Conservation (phyloP, 345 rosid genomes). For the Salix dunnii region DNA sequence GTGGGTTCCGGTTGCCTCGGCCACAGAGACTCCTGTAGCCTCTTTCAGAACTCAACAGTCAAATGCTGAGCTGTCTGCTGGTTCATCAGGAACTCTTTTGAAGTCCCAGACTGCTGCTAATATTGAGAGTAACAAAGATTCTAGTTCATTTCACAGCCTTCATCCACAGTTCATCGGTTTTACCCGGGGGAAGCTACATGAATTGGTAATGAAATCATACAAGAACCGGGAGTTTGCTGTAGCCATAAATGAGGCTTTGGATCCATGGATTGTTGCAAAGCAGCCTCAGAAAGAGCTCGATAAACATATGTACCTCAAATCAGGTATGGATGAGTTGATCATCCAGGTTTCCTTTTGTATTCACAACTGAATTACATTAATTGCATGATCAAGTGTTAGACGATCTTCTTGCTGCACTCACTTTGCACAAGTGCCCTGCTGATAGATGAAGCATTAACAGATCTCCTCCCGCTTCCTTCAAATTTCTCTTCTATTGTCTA, state of each 20-base stretch:
- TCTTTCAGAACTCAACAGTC: constrained; percentile 31
- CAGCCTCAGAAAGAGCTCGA: constrained; percentile 91
- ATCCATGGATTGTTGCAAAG: constrained; percentile 90
- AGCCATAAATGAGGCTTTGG: constrained; percentile 91
- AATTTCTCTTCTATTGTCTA: neutral
- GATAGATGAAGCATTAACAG: neutral
- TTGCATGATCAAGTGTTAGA: neutral
- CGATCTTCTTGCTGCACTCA: neutral
- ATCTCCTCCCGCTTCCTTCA: neutral
- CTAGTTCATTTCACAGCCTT: constrained; percentile 50
- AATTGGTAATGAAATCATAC: constrained; percentile 91
- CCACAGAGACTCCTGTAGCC: constrained; percentile 41
- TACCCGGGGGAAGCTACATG: constrained; percentile 90
- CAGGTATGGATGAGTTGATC: constrained; percentile 50
- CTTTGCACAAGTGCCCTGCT: neutral
- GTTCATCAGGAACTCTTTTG: constrained; percentile 38
- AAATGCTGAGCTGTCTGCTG: constrained; percentile 32
- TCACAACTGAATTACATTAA: neutral
- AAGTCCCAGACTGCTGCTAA: constrained; percentile 25
- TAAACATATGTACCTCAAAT: constrained; percentile 64
- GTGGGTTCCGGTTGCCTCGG: constrained; percentile 76
- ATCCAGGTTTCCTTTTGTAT: neutral
- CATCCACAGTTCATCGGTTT: constrained; percentile 96
- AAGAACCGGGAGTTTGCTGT: constrained; percentile 95
- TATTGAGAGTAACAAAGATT: constrained; percentile 27